These are phyloP conservation scores for Adansonia gregorii DNA, from an alignment of 441 rosid genomes.

Conservation along the genomic window DNA sequence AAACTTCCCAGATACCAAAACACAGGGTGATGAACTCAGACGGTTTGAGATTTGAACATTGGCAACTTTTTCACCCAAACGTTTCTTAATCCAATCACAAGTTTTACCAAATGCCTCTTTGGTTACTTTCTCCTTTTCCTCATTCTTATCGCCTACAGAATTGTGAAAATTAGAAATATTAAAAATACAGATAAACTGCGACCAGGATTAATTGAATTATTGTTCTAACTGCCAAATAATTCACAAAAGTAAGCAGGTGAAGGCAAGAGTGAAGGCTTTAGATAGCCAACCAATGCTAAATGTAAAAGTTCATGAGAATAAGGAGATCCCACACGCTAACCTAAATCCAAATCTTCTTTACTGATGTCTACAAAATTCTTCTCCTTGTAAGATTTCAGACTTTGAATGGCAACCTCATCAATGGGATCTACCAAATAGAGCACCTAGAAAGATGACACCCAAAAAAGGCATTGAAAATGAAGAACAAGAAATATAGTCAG, in stretches of 20 bases:
- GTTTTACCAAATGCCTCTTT: slow-evolving; percentile 89
- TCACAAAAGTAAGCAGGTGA: not conserved
- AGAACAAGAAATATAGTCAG: not conserved
- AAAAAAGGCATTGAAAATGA: slow-evolving; percentile 21
- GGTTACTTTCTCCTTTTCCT: slow-evolving; percentile 76
- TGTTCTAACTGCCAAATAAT: not conserved
- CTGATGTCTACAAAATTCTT: slow-evolving; percentile 91
- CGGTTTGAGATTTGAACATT: slow-evolving; percentile 86
- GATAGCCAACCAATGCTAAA: not conserved
- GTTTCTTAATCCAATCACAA: slow-evolving; percentile 95
- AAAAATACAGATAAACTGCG: not conserved
- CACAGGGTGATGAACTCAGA: slow-evolving; percentile 93
- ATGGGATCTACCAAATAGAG: slow-evolving; percentile 87
- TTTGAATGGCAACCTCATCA: slow-evolving; percentile 95
- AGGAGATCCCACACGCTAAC: slow-evolving; percentile 41
- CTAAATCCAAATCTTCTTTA: slow-evolving; percentile 96
- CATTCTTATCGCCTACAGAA: slow-evolving; percentile 78
- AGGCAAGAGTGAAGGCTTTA: not conserved
- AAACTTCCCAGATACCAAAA: slow-evolving; percentile 88
- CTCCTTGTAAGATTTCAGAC: slow-evolving; percentile 85
- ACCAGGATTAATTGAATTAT: not conserved
- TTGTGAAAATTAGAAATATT: not conserved
- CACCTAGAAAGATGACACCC: slow-evolving; percentile 51
- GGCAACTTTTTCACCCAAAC: slow-evolving; percentile 85
- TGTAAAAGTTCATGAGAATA: not conserved